Evolutionary conservation across 2,329 filamentous ascomycete species (phyloP), one percentile per base, ranked within the genome.

Genomic region (Colletotrichum theobromicola): DNA sequence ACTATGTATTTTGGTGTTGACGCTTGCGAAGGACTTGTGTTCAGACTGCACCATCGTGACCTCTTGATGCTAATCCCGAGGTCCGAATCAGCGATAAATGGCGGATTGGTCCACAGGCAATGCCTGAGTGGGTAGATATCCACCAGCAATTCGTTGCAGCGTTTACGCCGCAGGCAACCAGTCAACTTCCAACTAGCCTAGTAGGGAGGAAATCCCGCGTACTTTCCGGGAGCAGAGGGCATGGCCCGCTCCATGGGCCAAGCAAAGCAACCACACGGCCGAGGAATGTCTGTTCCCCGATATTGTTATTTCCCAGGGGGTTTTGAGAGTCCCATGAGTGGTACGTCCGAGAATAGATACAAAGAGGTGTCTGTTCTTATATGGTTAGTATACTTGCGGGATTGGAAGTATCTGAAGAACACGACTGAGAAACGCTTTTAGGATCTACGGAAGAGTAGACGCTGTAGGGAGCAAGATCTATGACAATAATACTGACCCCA

Each of bases 211-310:
- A 13, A 46, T 5, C 12, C 24, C 61, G 7, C 16, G 24, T 28
- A 13, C 18, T n/a, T 2, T 15, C 24, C 8, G 32, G 13, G 35
- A 21, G 6, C 26, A 60, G 61, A 16, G 34, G 16, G n/a, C 30
- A 5, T 42, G 28, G 34, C 35, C 15, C 5, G 37, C 13, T 53
- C 13, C 16, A 12, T 35, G 9, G 61, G 34, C 35, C 0, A 63
- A 42, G 4, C 28, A 35, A 24, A 57, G 35, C 4, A 28, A 35
- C 0, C 13, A 21, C 37, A 34, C 30, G 18, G 75, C 78, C 1
- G 83, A 85, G 74, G 85, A 87, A 67, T 87, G 85, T 65, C 78
- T 87, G 1, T 85, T 86, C 67, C 79, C 86, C 2, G 85, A 87
- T 72, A 77, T 86, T 15, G 79, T 81, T 32, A 84, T 85, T 4